phyloP scores from a whole-genome alignment of 2,329 filamentous ascomycete genomes.

The Fusarium guadeloupense region DNA sequence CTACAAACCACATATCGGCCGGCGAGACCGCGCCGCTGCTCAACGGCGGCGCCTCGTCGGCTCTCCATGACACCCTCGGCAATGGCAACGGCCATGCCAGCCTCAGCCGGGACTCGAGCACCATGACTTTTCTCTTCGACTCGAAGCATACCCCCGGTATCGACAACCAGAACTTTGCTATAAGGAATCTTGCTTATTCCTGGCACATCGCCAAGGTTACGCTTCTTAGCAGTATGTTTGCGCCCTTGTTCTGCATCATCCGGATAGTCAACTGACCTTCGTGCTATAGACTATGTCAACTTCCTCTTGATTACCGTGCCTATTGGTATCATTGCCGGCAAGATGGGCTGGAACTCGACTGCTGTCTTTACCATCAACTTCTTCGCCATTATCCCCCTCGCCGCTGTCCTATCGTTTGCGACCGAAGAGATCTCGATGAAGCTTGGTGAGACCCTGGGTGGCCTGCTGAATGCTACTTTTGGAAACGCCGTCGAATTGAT shows the following conservation, averaged over 20 bases:
- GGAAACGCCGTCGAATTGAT: conserved; percentile 84
- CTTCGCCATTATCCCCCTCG: conserved; percentile 80
- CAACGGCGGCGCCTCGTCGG: conserved; percentile 47
- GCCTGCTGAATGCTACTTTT: conserved; percentile 79
- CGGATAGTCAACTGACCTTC: conserved; percentile 10
- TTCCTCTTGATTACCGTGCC: conserved; percentile 78
- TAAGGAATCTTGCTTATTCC: conserved; percentile 57
- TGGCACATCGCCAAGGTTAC: conserved; percentile 68
- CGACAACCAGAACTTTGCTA: conserved; percentile 56
- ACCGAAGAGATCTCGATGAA: conserved; percentile 80
- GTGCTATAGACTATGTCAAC: conserved; percentile 67
- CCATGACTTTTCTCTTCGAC: conserved; percentile 59
- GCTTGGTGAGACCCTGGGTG: conserved; percentile 77
- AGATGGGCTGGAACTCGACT: conserved; percentile 69
- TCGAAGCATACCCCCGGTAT: conserved; percentile 61
- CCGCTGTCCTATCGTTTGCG: conserved; percentile 77
- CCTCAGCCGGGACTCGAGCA: conserved; percentile 36
- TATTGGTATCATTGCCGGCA: conserved; percentile 74
- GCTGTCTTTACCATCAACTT: conserved; percentile 81
- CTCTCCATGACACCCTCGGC: conserved; percentile 23
- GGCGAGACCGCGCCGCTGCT: conserved; percentile 57
- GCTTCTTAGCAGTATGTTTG: conserved; percentile 65
- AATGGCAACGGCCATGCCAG: conserved; percentile 38
- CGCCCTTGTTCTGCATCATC: not conserved
- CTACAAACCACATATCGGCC: conserved; percentile 34